Conservation (phyloP, 1,284 basidiomycete species). For the Boletellus deceptivus region DNA sequence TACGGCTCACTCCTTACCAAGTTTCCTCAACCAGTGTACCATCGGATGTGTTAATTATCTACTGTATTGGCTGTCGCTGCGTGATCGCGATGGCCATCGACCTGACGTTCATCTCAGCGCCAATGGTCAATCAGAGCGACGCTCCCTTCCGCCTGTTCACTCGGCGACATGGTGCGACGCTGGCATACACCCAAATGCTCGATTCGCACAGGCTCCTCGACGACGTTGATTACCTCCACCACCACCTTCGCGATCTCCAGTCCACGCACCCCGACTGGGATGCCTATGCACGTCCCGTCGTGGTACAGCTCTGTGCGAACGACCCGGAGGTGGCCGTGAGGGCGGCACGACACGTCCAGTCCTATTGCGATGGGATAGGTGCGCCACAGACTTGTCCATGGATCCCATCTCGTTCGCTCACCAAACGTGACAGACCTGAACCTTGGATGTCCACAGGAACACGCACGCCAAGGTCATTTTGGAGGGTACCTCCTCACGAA, state of each 20-base stretch:
- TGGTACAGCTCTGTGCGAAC: slow-evolving; percentile 73
- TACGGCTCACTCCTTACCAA: not conserved
- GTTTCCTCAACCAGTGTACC: slow-evolving; percentile 12
- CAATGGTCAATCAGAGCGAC: slow-evolving; percentile 75
- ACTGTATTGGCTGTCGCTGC: slow-evolving; percentile 16
- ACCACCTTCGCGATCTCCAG: slow-evolving; percentile 53
- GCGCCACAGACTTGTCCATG: slow-evolving; percentile 15
- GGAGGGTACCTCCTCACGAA: slow-evolving; percentile 71
- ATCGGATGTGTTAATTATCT: slow-evolving; percentile 8
- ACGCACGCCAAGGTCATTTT: slow-evolving; percentile 63
- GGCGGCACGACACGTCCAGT: slow-evolving; percentile 57
- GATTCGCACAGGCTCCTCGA: slow-evolving; percentile 54
- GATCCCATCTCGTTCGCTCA: not conserved
- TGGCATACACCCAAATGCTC: slow-evolving; percentile 74
- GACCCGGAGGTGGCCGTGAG: slow-evolving; percentile 55
- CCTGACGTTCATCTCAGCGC: slow-evolving; percentile 51
- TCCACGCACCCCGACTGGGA: slow-evolving; percentile 24
- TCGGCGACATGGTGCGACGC: slow-evolving; percentile 56
- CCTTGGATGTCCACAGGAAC: slow-evolving; percentile 70
- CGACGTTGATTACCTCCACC: slow-evolving; percentile 59
- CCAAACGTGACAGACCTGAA: slow-evolving; percentile 46
- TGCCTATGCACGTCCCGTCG: slow-evolving; percentile 45
- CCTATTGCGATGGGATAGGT: slow-evolving; percentile 67
- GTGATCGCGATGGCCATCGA: slow-evolving; percentile 23
- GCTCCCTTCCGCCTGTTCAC: slow-evolving; percentile 64